Percentiles rank a stretch among this genome's conserved stretches.
phyloP scores from a whole-genome alignment of 2,329 filamentous ascomycete species.

The Trichoderma cornu-damae region DNA sequence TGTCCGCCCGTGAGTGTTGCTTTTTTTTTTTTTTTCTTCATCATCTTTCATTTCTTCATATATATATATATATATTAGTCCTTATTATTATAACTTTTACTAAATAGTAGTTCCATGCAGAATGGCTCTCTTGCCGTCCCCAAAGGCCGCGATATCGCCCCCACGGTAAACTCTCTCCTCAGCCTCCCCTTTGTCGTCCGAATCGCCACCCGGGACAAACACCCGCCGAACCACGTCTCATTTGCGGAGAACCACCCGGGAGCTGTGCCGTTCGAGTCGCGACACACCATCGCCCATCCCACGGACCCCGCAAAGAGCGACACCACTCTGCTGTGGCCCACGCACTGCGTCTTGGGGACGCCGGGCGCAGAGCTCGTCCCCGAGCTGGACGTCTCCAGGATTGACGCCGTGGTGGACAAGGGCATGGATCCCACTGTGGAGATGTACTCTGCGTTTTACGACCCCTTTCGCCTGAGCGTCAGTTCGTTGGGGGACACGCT shows the following conservation, averaged over 20 bases:
- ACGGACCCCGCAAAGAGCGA: slow-evolving; percentile 57
- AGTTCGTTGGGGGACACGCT: slow-evolving; percentile 59
- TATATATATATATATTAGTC: too few relatives aligned
- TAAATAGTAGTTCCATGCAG: slow-evolving; percentile 46
- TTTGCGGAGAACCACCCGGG: slow-evolving; percentile 75
- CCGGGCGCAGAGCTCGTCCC: slow-evolving; percentile 67
- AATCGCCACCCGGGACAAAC: slow-evolving; percentile 89
- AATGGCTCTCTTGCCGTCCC: slow-evolving; percentile 80
- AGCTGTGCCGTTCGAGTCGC: slow-evolving; percentile 63
- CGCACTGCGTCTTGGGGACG: slow-evolving; percentile 77
- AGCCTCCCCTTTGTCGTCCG: slow-evolving; percentile 64
- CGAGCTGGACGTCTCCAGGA: slow-evolving; percentile 55
- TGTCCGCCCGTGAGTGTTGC: slow-evolving; percentile 68
- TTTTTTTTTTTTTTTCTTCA: not conserved
- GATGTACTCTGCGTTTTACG: slow-evolving; percentile 91
- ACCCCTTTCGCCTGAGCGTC: slow-evolving; percentile 64
- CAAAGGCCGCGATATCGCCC: slow-evolving; percentile 63
- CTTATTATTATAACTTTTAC: too few relatives aligned
- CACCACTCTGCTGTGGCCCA: slow-evolving; percentile 74
- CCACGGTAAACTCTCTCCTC: slow-evolving; percentile 70
- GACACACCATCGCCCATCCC: slow-evolving; percentile 62
- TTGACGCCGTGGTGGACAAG: slow-evolving; percentile 72
- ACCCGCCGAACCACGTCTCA: slow-evolving; percentile 77
- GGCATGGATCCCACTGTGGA: slow-evolving; percentile 70
- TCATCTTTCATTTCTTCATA: not conserved